Base-by-base conservation (phyloP, 768 basidiomycete genomes). In the Rhodotorula paludigena region DNA sequence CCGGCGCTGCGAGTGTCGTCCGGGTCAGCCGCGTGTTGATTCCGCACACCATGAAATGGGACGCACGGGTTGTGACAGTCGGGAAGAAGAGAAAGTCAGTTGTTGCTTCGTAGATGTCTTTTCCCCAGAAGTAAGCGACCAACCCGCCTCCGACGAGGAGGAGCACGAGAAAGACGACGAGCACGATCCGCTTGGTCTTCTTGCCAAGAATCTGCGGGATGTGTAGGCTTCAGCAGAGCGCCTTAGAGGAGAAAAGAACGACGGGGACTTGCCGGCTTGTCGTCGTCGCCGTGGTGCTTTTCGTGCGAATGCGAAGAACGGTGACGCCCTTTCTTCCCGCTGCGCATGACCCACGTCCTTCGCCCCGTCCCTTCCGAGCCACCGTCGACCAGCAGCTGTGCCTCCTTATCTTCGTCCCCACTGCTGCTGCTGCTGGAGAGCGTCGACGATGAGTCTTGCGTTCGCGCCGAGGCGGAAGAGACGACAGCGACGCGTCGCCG, bases 81-180 rank as follows among this genome's bases (percentile, higher is more conserved):
- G 64, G 64, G 42, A 65, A 65, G 5, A 25, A 11, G 9, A 59
- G 33, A 41, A 65, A 65, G 28, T 54, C 57, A 5, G 30, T 8
- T 2, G 11, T 35, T 4, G 45, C 30, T 23, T 21, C 41, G 9
- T 30, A 39, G 18, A 47, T 21, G 15, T 35, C 16, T 2, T 25
- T 12, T n/a, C 64, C 64, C 32, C 42, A 59, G 1, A 47, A 28
- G 51, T 53, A 65, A 12, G 53, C 51, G 23, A 35, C 42, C 35
- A 53, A 65, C 0, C 51, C 49, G 11, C 52, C 57, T 1, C 21
- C 36, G 14, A 12, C 23, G 57, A 64, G 1, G 39, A 64, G 48
- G 23, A 52, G 4, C 25, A 52, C 35, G 49, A 64, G 23, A 32
- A 58, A 28, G 14, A 11, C 36, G 38, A 64, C 5, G 28, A 32